phyloP scores from a whole-genome alignment of 768 basidiomycete genomes.

The Calocybe gangraenosa region DNA sequence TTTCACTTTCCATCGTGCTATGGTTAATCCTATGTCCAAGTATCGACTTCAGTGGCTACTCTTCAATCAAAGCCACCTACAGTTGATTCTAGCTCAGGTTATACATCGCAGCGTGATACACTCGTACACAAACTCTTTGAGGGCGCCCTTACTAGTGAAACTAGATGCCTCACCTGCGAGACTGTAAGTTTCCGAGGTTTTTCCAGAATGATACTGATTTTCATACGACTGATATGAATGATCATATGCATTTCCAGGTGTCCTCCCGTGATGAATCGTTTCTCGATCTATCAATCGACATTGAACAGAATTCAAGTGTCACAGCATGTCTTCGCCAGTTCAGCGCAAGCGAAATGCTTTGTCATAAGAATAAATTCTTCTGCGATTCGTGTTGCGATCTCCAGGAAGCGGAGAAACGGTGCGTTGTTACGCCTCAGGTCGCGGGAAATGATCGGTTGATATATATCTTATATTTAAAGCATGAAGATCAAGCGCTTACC shows the following conservation, averaged over 20 bases:
- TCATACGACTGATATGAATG: background rate
- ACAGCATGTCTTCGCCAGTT: conserved; percentile 96
- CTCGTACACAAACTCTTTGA: conserved; percentile 93
- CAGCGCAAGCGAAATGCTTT: conserved; percentile 97
- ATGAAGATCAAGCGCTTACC: conserved; percentile 99
- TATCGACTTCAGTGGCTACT: conserved; percentile 57
- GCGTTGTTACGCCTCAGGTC: conserved; percentile 21
- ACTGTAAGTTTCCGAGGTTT: conserved; percentile 52
- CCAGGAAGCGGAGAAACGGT: conserved; percentile 98
- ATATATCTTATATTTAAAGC: conserved; percentile 33
- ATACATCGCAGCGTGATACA: conserved; percentile 52
- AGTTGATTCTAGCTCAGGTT: conserved; percentile 40
- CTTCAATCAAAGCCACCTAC: conserved; percentile 43
- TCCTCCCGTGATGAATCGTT: conserved; percentile 95
- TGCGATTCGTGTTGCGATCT: conserved; percentile 96
- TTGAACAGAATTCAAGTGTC: conserved; percentile 96
- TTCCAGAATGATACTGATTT: conserved; percentile 6
- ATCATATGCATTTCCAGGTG: conserved; percentile 42
- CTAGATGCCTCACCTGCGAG: conserved; percentile 96
- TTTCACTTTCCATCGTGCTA: background rate
- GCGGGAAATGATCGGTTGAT: conserved; percentile 2
- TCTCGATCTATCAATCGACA: conserved; percentile 98
- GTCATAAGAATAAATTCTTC: conserved; percentile 97
- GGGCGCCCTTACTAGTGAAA: conserved; percentile 93
- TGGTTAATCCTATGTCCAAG: conserved; percentile 29